Conservation (phyloP, 2,329 filamentous ascomycete genomes). For the Tolypocladium amazonense region DNA sequence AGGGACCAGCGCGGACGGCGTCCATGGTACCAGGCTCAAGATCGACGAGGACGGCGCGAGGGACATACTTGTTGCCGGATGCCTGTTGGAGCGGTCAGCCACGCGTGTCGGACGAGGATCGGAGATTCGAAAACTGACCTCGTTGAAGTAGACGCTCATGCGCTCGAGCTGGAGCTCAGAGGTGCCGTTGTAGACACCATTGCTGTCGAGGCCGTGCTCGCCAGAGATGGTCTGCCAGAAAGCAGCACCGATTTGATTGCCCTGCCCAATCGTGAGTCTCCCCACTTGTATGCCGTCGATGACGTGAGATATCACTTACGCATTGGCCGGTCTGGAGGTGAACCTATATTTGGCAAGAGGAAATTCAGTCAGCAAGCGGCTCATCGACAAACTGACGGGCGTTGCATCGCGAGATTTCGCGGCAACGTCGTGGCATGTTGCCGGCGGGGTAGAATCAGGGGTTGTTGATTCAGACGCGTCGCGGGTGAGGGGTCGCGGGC, state of each 20-base stretch:
- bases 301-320: slow-evolving; percentile 44
- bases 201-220: slow-evolving; percentile 95
- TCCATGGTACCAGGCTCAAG: slow-evolving; percentile 99
- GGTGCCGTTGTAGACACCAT: slow-evolving; percentile 96
- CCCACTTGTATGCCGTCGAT: slow-evolving; percentile 1
- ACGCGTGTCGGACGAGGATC: not conserved
- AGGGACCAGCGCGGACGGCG: slow-evolving; percentile 93
- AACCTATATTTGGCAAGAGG: slow-evolving; percentile 61
- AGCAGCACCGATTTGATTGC: slow-evolving; percentile 99
- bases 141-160: slow-evolving; percentile 99
- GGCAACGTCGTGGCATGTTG: slow-evolving; percentile 5
- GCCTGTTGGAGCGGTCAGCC: slow-evolving; percentile 43
- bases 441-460: slow-evolving; percentile 28
- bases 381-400: not conserved
- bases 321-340: slow-evolving; percentile 99
- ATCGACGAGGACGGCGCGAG: slow-evolving; percentile 97
- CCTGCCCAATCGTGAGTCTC: slow-evolving; percentile 46
- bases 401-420: not conserved
- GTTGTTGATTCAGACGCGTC: slow-evolving; percentile 28
- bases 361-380: slow-evolving; percentile 40
- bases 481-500: slow-evolving; percentile 9
- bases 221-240: slow-evolving; percentile 91
- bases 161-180: slow-evolving; percentile 99
- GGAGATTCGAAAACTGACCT: slow-evolving; percentile 27
- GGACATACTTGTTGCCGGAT: slow-evolving; percentile 97